Evolutionary conservation across 805 yeast species (phyloP).

Genomic region (Wickerhamomyces strasburgensis): DNA sequence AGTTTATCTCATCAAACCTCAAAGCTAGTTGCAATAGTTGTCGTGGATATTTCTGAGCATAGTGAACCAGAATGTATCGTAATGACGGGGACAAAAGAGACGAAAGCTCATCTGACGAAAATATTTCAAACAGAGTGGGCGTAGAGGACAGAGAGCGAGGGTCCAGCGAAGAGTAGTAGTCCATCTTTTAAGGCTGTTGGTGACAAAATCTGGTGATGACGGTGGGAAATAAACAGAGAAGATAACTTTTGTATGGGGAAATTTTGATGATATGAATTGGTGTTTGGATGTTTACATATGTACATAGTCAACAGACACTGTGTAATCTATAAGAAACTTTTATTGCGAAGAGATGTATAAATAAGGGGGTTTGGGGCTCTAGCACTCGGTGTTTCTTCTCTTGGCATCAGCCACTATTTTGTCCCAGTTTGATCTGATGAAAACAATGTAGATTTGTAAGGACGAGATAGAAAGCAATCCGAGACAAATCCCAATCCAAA

Average conservation of each 20-base stretch:
- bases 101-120: slow-evolving; percentile 78
- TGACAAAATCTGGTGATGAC: no score
- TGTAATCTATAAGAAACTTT: no score
- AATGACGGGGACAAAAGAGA: slow-evolving; percentile 75
- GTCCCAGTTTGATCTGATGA: slow-evolving; percentile 48
- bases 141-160: slow-evolving; percentile 69
- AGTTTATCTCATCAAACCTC: slow-evolving; percentile 71
- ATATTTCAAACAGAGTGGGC: slow-evolving; percentile 86
- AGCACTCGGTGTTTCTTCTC: slow-evolving; percentile 25
- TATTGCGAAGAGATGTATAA: no score
- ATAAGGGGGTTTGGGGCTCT: neutral
- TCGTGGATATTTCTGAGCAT: slow-evolving; percentile 74
- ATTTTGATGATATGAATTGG: no score
- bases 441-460: slow-evolving; percentile 44
- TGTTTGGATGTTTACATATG: neutral
- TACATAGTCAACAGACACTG: no score
- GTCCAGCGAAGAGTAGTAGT: slow-evolving; percentile 73
- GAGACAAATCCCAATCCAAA: slow-evolving; percentile 74
- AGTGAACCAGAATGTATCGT: slow-evolving; percentile 73
- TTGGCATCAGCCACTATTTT: slow-evolving; percentile 41
- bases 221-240: no score
- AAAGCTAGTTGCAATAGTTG: slow-evolving; percentile 57
- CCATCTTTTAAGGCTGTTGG: no score
- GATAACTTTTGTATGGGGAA: no score
- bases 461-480: slow-evolving; percentile 47